Evolutionary conservation across 2,329 filamentous ascomycete species (phyloP).

Genomic region (Trichophyton simii): DNA sequence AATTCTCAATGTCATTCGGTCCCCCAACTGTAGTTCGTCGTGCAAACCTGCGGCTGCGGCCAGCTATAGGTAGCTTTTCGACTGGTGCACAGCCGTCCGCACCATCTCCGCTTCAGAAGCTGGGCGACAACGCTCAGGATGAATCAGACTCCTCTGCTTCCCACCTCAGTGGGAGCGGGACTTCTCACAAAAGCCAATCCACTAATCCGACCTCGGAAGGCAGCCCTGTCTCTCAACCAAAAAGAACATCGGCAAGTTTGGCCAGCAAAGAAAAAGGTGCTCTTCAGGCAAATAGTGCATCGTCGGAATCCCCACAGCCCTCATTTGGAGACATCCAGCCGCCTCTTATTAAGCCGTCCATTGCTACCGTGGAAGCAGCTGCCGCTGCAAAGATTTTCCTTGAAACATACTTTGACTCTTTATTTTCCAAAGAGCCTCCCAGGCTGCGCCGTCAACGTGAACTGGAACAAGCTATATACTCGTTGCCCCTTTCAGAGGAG

Average conservation of each 20-base stretch:
- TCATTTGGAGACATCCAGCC: slow-evolving; percentile 9
- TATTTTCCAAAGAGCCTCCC: slow-evolving; percentile 46
- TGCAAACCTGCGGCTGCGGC: slow-evolving; percentile 23
- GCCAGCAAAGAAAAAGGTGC: slow-evolving; percentile 1
- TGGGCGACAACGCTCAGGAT: slow-evolving; percentile 21
- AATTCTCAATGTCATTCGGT: slow-evolving; percentile 28
- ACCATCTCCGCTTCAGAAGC: slow-evolving; percentile 12
- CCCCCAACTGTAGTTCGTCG: slow-evolving; percentile 31
- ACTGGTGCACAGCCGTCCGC: slow-evolving; percentile 14
- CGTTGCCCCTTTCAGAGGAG: slow-evolving; percentile 44
- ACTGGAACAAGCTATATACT: slow-evolving; percentile 52
- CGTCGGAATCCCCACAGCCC: neutral
- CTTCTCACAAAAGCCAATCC: slow-evolving; percentile 21
- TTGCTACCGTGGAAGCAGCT: slow-evolving; percentile 59
- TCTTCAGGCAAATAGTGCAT: neutral
- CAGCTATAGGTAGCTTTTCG: slow-evolving; percentile 19
- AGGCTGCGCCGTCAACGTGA: slow-evolving; percentile 50
- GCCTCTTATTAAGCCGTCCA: slow-evolving; percentile 20
- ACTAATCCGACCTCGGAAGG: slow-evolving; percentile 27
- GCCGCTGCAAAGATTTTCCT: slow-evolving; percentile 75
- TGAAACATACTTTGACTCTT: slow-evolving; percentile 69
- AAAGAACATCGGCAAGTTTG: slow-evolving; percentile 4
- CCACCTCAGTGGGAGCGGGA: slow-evolving; percentile 19
- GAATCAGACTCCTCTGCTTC: slow-evolving; percentile 24
- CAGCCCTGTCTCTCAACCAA: slow-evolving; percentile 16